phyloP scores from a whole-genome alignment of 2,329 filamentous ascomycete species.

The Alternaria panax region DNA sequence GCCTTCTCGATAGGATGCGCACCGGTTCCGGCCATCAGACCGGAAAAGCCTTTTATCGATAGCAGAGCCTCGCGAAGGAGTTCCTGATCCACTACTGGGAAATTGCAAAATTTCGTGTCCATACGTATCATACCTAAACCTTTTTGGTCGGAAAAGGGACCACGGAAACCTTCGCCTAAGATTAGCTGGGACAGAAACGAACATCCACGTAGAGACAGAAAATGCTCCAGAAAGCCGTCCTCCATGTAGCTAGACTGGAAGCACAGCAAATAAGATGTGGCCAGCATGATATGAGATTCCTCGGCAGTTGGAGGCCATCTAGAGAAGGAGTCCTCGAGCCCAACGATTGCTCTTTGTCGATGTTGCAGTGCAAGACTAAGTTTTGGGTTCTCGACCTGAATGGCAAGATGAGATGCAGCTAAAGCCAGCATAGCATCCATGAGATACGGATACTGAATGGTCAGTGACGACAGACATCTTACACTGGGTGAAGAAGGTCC shows the following conservation, averaged over 20 bases:
- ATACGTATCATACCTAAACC: conserved; percentile 13
- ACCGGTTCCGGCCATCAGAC: neutral
- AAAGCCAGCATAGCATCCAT: conserved; percentile 37
- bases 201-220: conserved; percentile 30
- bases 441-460: conserved; percentile 29
- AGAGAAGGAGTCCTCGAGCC: conserved; percentile 30
- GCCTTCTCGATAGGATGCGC: conserved; percentile 21
- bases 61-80: conserved; percentile 17
- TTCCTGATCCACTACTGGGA: conserved; percentile 20
- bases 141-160: conserved; percentile 20
- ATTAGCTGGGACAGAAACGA: conserved; percentile 29
- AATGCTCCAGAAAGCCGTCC: conserved; percentile 30
- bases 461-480: conserved; percentile 2
- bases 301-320: conserved; percentile 29
- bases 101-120: conserved; percentile 14
- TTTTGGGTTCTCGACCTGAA: conserved; percentile 20
- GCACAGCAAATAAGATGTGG: conserved; percentile 30
- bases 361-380: conserved; percentile 19
- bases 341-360: conserved; percentile 33
- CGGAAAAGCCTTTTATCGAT: conserved; percentile 18
- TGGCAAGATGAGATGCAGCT: conserved; percentile 32
- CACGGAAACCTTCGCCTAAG: conserved; percentile 15
- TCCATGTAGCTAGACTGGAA: conserved; percentile 29
- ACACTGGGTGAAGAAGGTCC: neutral
- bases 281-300: conserved; percentile 37